These are phyloP conservation scores for Fusarium sp. DNA, from an alignment of 2,329 filamentous ascomycete genomes.

Conservation along the genomic window DNA sequence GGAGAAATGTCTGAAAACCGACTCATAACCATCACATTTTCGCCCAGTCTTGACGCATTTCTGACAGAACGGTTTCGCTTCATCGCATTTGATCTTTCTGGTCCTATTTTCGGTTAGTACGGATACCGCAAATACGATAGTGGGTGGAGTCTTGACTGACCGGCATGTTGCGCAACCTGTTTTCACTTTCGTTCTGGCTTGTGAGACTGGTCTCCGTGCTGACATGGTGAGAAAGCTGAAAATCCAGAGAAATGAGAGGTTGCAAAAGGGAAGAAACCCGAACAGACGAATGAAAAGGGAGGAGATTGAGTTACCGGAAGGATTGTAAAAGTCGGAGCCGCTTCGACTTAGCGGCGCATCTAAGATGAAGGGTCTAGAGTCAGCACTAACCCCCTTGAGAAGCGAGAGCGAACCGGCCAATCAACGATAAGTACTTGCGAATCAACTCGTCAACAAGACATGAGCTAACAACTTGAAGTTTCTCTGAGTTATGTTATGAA, in stretches of 20 bases:
- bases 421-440: not conserved
- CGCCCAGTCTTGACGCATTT: slow-evolving; percentile 56
- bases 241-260: not conserved
- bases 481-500: too few species aligned
- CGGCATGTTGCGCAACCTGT: slow-evolving; percentile 59
- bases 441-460: too few species aligned
- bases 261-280: slow-evolving; percentile 5
- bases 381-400: not conserved
- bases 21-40: slow-evolving; percentile 58
- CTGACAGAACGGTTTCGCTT: slow-evolving; percentile 52
- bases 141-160: slow-evolving; percentile 45
- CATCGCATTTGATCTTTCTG: slow-evolving; percentile 56
- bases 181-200: slow-evolving; percentile 53
- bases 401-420: slow-evolving; percentile 6
- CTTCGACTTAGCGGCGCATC: not conserved
- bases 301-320: not conserved
- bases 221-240: slow-evolving; percentile 34
- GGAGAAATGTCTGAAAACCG: slow-evolving; percentile 51
- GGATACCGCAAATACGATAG: too few species aligned
- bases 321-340: not conserved
- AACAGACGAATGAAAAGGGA: slow-evolving; percentile 28
- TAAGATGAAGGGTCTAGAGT: rapidly evolving
- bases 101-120: slow-evolving; percentile 40
- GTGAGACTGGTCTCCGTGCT: not conserved
- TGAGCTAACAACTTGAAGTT: too few species aligned